Percentiles rank a stretch among this genome's conserved stretches.
Evolutionary conservation across 768 basidiomycete genomes (phyloP).

Genomic region (Leccinum uliginosum): DNA sequence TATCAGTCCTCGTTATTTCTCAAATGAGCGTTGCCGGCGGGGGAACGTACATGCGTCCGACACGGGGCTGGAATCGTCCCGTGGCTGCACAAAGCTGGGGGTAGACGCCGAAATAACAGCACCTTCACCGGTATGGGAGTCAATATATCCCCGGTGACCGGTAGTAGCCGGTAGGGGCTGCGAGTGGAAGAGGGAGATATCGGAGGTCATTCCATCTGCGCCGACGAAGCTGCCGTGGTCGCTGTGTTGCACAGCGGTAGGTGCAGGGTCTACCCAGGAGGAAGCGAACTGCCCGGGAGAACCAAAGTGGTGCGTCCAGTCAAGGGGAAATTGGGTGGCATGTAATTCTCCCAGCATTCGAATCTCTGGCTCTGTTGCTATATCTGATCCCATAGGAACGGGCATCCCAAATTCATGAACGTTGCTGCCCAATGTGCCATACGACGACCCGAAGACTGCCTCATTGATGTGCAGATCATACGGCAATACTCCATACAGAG

Average conservation of each 20-base stretch:
- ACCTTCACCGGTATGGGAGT: background rate
- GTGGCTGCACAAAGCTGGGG: background rate
- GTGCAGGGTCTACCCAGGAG: slow-evolving; percentile 3
- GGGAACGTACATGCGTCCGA: slow-evolving; percentile 9
- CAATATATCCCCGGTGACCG: background rate
- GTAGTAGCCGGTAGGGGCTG: background rate
- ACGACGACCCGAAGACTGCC: background rate
- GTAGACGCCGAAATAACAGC: background rate
- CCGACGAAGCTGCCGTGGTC: background rate
- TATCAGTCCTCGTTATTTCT: slow-evolving; percentile 1
- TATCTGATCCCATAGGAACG: background rate
- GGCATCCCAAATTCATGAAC: background rate
- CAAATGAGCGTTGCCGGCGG: too few species aligned
- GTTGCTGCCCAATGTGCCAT: background rate
- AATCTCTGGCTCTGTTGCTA: slow-evolving; percentile 1
- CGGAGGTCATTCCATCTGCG: background rate
- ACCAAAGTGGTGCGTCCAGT: background rate
- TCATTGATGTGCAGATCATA: background rate
- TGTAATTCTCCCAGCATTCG: background rate
- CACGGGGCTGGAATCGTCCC: background rate
- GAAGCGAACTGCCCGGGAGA: slow-evolving; percentile 1
- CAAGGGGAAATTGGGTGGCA: background rate
- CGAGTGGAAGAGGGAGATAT: background rate
- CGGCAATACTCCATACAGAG: background rate
- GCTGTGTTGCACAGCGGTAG: background rate